phyloP scores from a whole-genome alignment of 306 rosid genomes.

The Oxytropis ochrocephala region DNA sequence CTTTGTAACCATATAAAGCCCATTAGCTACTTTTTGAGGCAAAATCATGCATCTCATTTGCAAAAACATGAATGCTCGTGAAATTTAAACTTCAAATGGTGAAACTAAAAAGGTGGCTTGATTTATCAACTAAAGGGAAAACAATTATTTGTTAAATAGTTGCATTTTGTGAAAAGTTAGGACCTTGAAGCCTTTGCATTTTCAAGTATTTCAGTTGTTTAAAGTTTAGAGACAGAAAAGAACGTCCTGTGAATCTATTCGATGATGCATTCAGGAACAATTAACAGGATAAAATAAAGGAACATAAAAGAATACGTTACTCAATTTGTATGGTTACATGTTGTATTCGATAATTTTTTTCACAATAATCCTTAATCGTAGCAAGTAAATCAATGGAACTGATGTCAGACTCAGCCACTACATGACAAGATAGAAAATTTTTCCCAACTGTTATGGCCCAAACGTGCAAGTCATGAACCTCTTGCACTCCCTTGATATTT shows the following conservation, averaged over 20 bases:
- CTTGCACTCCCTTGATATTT: conserved; percentile 64
- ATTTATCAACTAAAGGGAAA: not conserved
- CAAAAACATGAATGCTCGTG: not conserved
- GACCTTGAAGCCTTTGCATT: not conserved
- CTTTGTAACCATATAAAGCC: not conserved
- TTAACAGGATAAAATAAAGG: not conserved
- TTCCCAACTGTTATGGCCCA: conserved; percentile 86
- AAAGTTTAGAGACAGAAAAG: not conserved
- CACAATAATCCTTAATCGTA: conserved; percentile 55
- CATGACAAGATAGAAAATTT: conserved; percentile 69
- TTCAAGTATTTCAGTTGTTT: conserved; percentile 1
- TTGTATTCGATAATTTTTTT: conserved; percentile 42
- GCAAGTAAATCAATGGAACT: conserved; percentile 38
- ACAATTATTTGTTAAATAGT: not conserved
- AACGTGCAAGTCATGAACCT: conserved; percentile 69
- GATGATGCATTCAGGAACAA: not conserved
- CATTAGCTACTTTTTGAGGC: not conserved
- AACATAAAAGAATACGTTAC: conserved; percentile 17
- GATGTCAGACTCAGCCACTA: conserved; percentile 46
- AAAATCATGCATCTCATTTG: not conserved
- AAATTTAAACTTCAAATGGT: not conserved
- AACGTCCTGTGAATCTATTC: not conserved
- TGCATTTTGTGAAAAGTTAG: not conserved
- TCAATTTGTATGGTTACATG: conserved; percentile 85
- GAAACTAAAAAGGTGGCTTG: not conserved